Evolutionary conservation across 148 eudicot species (phyloP).

Genomic region (Diospyros kaki): DNA sequence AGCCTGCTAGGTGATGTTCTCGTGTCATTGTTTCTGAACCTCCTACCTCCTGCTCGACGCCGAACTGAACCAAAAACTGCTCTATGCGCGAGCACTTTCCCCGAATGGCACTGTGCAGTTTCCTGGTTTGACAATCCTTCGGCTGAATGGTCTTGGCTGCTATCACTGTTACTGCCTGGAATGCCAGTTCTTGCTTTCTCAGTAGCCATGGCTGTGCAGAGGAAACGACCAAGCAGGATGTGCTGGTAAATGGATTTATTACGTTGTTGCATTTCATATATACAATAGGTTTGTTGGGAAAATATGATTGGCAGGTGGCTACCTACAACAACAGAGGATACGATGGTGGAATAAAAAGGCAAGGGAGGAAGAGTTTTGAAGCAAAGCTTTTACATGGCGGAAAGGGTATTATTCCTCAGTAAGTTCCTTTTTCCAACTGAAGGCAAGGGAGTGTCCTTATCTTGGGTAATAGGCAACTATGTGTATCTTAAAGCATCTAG

Average conservation of each 20-base stretch:
- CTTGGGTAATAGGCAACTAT: too few species aligned
- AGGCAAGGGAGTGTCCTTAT: background rate
- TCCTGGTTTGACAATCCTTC: background rate
- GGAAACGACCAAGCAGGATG: background rate
- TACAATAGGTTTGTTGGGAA: background rate
- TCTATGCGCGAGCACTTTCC: constrained; percentile 19
- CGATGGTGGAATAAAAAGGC: constrained; percentile 10
- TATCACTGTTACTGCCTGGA: background rate
- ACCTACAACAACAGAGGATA: background rate
- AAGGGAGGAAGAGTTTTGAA: constrained; percentile 13
- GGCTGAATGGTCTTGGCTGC: background rate
- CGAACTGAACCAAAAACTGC: constrained; percentile 18
- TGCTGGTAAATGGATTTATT: background rate
- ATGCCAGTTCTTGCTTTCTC: constrained; percentile 9
- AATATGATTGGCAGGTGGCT: too few species aligned
- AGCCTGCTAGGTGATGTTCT: constrained; percentile 23
- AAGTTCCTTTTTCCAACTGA: background rate
- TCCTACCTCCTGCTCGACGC: constrained; percentile 14
- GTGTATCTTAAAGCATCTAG: too few species aligned
- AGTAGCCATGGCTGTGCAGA: background rate
- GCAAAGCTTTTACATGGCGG: constrained; percentile 24
- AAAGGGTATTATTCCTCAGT: background rate
- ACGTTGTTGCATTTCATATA: background rate
- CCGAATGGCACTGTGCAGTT: background rate
- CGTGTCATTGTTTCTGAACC: constrained; percentile 11